A percentile compares a stretch with the other conserved stretches of the same genome.
These are phyloP conservation scores for Pichia sp. DNA, from an alignment of 1,139 yeast species.

Conservation along the genomic window DNA sequence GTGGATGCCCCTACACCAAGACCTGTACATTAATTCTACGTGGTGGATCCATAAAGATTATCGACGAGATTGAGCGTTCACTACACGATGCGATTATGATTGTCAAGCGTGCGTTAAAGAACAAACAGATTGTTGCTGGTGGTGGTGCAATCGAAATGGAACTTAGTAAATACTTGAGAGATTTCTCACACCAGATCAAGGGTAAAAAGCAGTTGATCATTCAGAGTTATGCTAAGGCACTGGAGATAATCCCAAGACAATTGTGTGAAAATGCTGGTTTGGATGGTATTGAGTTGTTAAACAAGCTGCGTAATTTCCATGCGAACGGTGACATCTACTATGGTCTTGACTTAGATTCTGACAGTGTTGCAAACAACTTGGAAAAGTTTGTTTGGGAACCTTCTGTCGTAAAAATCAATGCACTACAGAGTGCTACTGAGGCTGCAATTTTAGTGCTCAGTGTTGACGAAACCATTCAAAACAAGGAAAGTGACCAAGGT, in stretches of 20 bases:
- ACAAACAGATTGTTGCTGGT: slow-evolving; percentile 88
- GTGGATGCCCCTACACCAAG: slow-evolving; percentile 88
- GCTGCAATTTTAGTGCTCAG: slow-evolving; percentile 90
- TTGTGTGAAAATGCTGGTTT: slow-evolving; percentile 97
- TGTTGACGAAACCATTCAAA: slow-evolving; percentile 92
- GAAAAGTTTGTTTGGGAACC: slow-evolving; percentile 96
- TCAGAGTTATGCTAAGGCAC: slow-evolving; percentile 88
- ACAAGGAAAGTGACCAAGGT: slow-evolving; percentile 51
- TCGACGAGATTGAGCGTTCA: slow-evolving; percentile 97
- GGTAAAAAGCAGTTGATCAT: slow-evolving; percentile 94
- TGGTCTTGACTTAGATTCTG: slow-evolving; percentile 89
- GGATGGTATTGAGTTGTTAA: slow-evolving; percentile 89
- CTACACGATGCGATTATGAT: slow-evolving; percentile 98
- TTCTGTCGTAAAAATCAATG: slow-evolving; percentile 86
- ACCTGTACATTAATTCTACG: slow-evolving; percentile 90
- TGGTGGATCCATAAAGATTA: slow-evolving; percentile 98
- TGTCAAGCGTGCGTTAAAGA: slow-evolving; percentile 89
- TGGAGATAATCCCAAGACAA: slow-evolving; percentile 95
- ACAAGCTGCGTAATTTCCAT: slow-evolving; percentile 86
- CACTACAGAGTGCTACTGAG: slow-evolving; percentile 95
- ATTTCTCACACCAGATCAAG: slow-evolving; percentile 78
- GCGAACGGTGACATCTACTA: slow-evolving; percentile 89
- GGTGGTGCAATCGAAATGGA: slow-evolving; percentile 99
- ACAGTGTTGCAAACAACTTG: slow-evolving; percentile 79
- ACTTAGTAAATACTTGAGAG: slow-evolving; percentile 81